Percentiles rank a stretch among this genome's conserved stretches.
phyloP scores from a whole-genome alignment of 768 basidiomycete genomes.

The Leccinum truebloodii region DNA sequence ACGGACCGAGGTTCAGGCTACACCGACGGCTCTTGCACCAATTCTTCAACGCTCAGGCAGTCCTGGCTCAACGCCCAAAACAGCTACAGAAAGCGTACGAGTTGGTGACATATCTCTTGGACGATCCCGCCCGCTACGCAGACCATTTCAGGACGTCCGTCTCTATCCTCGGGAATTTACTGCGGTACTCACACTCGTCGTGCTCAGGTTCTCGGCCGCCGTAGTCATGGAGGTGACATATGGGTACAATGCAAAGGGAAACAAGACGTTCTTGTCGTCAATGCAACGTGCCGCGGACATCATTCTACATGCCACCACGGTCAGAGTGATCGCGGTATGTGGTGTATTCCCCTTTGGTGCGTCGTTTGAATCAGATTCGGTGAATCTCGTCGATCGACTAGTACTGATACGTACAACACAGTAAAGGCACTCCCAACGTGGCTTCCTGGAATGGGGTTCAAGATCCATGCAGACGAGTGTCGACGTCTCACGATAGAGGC shows the following conservation, averaged over 20 bases:
- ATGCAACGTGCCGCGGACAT: conserved; percentile 11
- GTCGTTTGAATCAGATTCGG: neutral
- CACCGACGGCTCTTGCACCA: conserved; percentile 25
- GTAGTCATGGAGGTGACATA: conserved; percentile 4
- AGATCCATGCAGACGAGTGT: neutral
- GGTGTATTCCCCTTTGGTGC: conserved; percentile 16
- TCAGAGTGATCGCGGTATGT: conserved; percentile 6
- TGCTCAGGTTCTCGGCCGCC: neutral
- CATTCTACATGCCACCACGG: neutral
- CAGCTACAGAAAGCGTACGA: conserved; percentile 19
- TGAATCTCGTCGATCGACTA: neutral
- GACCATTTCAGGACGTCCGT: conserved; percentile 16
- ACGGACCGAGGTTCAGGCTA: conserved; percentile 25
- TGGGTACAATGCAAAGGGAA: neutral
- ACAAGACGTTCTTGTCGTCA: conserved; percentile 5
- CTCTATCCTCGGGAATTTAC: neutral
- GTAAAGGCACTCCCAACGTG: neutral
- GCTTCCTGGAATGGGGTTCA: neutral
- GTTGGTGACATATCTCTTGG: conserved; percentile 9
- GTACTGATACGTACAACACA: neutral
- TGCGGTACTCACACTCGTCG: neutral
- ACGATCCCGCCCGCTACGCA: conserved; percentile 8
- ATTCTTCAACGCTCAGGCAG: conserved; percentile 14
- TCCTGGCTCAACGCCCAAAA: conserved; percentile 13
- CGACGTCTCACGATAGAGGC: neutral